Evolutionary conservation across 352 stramenopile species (phyloP), one percentile per base, ranked within the genome.

Genomic region (Globisporangium okanoganense): DNA sequence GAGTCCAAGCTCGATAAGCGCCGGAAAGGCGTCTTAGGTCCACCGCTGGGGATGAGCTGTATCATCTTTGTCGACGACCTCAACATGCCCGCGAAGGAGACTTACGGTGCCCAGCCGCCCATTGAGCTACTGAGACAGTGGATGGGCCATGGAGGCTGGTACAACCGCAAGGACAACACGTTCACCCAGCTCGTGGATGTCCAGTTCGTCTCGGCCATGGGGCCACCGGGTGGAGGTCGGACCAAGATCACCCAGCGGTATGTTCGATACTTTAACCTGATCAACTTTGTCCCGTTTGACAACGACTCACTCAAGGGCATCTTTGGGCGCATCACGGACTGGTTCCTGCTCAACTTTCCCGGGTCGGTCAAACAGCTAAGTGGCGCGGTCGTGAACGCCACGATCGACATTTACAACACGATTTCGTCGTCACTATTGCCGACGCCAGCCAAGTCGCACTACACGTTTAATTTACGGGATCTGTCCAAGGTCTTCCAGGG

Each of bases 11-110:
- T 98, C 8, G 90, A 97, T 61, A 98, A 98, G 72, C 81, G 94
- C 2, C 87, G 93, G 13, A 98, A 98, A 60, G 91, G 90, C 6
- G 90, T 98, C 9, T 64, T 98, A 4, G 93, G 91, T 0, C 92
- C 93, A 22, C 90, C 91, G 1, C 69, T 97, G 0, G 93, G 93
- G 2, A 90, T 95, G 61, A 97, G 71, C 48, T 97, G 86, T 43
- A 79, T 98, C 33, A 88, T 98, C 31, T 98, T 98, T 62, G 91
- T 98, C 0, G 92, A 98, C 62, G 93, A 98, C 56, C 74, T 98
- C 18, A 98, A 98, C 66, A 98, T 98, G 93, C 93, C 93, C 0
- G 89, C 90, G 0, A 97, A 97, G 58, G 93, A 98, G 64, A 95
- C 89, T 44, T 98, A 97, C 58, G 93, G 93, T 8, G 92, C 92